A percentile compares a stretch with the other conserved stretches of the same genome.
These are phyloP conservation scores for Gnaphalium uliginosum DNA, from an alignment of 129 eudicot genomes.

Conservation along the genomic window DNA sequence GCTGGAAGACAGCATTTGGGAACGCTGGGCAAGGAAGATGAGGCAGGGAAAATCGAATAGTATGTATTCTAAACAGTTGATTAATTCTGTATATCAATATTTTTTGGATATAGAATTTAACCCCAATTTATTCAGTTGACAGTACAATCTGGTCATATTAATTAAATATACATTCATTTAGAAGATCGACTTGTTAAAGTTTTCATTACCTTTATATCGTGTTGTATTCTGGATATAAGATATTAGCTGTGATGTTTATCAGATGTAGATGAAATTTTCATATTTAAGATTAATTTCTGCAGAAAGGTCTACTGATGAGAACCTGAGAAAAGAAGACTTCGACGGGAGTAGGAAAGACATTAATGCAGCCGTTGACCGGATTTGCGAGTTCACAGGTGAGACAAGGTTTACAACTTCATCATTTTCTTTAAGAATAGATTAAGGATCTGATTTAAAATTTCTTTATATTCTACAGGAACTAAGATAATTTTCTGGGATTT, in stretches of 20 bases:
- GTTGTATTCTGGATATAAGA: not conserved
- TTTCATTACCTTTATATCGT: conserved; percentile 4
- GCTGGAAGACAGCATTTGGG: conserved; percentile 97
- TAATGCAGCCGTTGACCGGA: conserved; percentile 90
- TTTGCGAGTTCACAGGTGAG: conserved; percentile 94
- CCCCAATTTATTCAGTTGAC: not conserved
- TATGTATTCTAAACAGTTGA: conserved; percentile 35
- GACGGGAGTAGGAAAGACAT: conserved; percentile 97
- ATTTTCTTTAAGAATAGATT: not conserved
- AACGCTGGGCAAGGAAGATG: conserved; percentile 73
- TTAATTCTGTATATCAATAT: conserved; percentile 1
- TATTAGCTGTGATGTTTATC: conserved; percentile 10
- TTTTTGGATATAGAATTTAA: not conserved
- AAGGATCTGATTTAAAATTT: conserved; percentile 4
- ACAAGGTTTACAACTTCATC: not conserved
- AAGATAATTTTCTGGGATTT: conserved; percentile 92
- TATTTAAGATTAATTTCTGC: conserved; percentile 18
- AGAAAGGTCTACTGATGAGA: conserved; percentile 56
- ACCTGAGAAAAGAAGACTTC: conserved; percentile 59
- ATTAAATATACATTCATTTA: not conserved
- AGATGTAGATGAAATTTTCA: conserved; percentile 20
- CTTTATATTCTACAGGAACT: conserved; percentile 52
- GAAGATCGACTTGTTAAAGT: conserved; percentile 9
- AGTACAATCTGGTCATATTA: not conserved
- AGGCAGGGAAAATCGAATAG: conserved; percentile 51